Percentiles rank a stretch among this genome's conserved stretches.
Conservation (phyloP, 371 early-diverging fungal genomes). For the Rhizopus delemar region DNA sequence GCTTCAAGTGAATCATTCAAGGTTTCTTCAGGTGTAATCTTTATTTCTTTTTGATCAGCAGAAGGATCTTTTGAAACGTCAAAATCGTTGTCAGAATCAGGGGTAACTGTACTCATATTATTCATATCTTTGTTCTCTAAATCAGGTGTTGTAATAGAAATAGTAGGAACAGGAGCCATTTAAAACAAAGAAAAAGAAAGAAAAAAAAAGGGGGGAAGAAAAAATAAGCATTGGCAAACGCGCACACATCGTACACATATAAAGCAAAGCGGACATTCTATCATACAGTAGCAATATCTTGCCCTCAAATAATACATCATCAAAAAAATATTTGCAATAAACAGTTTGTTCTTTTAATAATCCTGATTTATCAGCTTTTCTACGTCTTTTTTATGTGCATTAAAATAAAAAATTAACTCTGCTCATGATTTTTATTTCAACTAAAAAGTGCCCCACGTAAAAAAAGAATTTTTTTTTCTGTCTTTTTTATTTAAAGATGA, state of each 20-base stretch:
- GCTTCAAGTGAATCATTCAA: conserved; percentile 11
- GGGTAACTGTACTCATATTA: conserved; percentile 23
- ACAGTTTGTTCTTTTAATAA: too few species aligned
- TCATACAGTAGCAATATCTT: neutral
- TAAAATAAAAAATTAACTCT: too few species aligned
- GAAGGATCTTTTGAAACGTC: conserved; percentile 13
- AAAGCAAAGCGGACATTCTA: neutral
- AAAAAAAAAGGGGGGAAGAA: neutral
- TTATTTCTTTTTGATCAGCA: conserved; percentile 2
- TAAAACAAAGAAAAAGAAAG: conserved; percentile 1
- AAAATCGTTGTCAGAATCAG: conserved; percentile 44
- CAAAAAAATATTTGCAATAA: too few species aligned
- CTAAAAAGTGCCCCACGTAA: too few species aligned
- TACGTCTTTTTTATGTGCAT: too few species aligned
- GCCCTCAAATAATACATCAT: too few species aligned
- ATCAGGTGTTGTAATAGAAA: conserved; percentile 51
- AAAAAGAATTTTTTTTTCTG: too few species aligned
- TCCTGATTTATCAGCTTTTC: too few species aligned
- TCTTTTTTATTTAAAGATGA: too few species aligned
- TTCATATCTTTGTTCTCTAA: conserved; percentile 38
- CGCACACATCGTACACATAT: neutral
- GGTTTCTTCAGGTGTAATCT: neutral
- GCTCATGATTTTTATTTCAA: too few species aligned
- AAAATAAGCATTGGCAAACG: neutral
- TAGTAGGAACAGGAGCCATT: conserved; percentile 40